These are phyloP conservation scores for Leccinum griseonigrum DNA, from an alignment of 1,284 basidiomycete genomes.

Conservation along the genomic window DNA sequence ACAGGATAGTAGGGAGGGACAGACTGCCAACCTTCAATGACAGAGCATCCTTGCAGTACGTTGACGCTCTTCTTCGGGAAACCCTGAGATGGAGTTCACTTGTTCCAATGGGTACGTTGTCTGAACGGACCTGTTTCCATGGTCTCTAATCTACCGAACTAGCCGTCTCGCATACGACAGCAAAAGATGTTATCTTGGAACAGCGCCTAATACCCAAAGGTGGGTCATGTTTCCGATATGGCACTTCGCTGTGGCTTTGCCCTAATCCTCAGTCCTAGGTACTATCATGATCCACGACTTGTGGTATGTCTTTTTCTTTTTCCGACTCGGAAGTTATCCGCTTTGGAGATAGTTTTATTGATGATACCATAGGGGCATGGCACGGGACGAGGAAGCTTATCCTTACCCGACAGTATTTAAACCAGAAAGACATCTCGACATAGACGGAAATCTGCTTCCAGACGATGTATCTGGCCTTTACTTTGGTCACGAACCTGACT, in stretches of 20 bases:
- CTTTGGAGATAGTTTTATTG: neutral
- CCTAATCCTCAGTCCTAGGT: slow-evolving; percentile 11
- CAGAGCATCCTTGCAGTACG: slow-evolving; percentile 21
- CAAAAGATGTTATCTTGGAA: slow-evolving; percentile 28
- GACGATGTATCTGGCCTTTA: slow-evolving; percentile 12
- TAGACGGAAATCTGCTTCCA: slow-evolving; percentile 16
- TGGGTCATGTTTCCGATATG: slow-evolving; percentile 1
- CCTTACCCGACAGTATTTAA: slow-evolving; percentile 22
- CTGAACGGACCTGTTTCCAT: neutral
- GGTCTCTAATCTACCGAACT: neutral
- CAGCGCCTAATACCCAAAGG: slow-evolving; percentile 28
- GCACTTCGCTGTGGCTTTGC: neutral
- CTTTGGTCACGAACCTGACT: slow-evolving; percentile 25
- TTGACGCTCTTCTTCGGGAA: slow-evolving; percentile 30
- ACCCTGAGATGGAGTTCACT: slow-evolving; percentile 24
- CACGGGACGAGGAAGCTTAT: slow-evolving; percentile 23
- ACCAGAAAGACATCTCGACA: slow-evolving; percentile 24
- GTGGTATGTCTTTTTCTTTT: slow-evolving; percentile 14
- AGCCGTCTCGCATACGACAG: slow-evolving; percentile 24
- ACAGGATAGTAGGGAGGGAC: slow-evolving; percentile 22
- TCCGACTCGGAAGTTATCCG: too few relatives aligned
- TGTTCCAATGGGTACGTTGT: slow-evolving; percentile 24
- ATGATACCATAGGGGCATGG: slow-evolving; percentile 17
- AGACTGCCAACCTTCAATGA: slow-evolving; percentile 25
- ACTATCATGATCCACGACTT: slow-evolving; percentile 20